Evolutionary conservation across 2,329 filamentous ascomycete genomes (phyloP), one percentile per base, ranked within the genome.

Genomic region (Zasmidium citrigriseum): DNA sequence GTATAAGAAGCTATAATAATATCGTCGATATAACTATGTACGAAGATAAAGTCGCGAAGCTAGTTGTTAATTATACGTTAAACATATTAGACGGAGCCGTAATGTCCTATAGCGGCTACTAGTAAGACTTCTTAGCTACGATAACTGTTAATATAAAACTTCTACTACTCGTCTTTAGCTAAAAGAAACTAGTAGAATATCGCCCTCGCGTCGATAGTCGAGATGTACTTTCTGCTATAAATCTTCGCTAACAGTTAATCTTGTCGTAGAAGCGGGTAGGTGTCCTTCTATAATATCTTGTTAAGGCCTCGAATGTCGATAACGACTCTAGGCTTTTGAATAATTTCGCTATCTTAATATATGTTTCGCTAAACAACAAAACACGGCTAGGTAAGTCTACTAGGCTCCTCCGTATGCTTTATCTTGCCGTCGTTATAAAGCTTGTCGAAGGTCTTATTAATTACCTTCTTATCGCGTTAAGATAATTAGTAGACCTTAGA

Each of bases 61-160:
- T 54, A 46, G 72, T 67, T 62, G 70, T 68, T 61, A 64, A 66
- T 11, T 53, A 34, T 34, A 34, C 27, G 27, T 14, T 34, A 34
- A 7, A 34, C 14, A 34, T 34, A 34, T 34, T 34, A 34, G 7
- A 34, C 14, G 14, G 7, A 7, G 14, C 27, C 14, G 14, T 7
- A 34, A 14, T 34, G 14, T 7, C 27, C 27, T 34, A 34, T 34
- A 34, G 27, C 14, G 14, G 27, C 27, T 34, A 34, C 14, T 7
- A 34, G 27, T 48, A 46, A 56, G 59, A 5, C 53, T 11, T 22
- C 22, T 59, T 16, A 44, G 58, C 27, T 56, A 61, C 7, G 47
- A 47, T 46, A 23, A 56, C 48, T 58, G 55, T 52, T 41, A 59
- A 46, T 57, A 21, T 20, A 59, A 20, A 1, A 46, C 45, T 44